Percentiles rank a stretch among this genome's conserved stretches.
These are phyloP conservation scores for Beauveria rudraprayagi DNA, from an alignment of 2,329 filamentous ascomycete species.

Conservation along the genomic window DNA sequence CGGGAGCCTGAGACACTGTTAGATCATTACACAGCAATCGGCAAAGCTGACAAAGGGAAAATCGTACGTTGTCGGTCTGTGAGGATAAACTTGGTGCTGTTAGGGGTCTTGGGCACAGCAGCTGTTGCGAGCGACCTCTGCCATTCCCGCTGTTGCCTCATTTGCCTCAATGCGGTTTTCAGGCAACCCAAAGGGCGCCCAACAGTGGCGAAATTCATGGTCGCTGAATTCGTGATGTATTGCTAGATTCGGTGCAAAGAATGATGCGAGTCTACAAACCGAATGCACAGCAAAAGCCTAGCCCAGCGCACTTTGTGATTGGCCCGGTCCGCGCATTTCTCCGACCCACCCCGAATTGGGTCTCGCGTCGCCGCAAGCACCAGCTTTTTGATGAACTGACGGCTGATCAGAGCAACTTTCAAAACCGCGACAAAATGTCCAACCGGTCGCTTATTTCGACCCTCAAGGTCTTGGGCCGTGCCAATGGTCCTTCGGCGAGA, in stretches of 20 bases:
- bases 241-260: constrained; percentile 6
- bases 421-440: constrained; percentile 2
- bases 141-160: constrained; percentile 39
- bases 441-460: constrained; percentile 4
- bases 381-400: constrained; percentile 13
- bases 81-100: constrained; percentile 20
- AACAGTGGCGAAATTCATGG: constrained; percentile 53
- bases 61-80: constrained; percentile 29
- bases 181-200: constrained; percentile 64
- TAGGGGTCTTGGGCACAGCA: constrained; percentile 15
- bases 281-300: background rate
- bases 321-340: constrained; percentile 24
- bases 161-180: constrained; percentile 54
- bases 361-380: constrained; percentile 8
- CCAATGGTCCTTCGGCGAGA: background rate
- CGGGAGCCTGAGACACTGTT: constrained; percentile 24
- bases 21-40: constrained; percentile 1
- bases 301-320: constrained; percentile 25
- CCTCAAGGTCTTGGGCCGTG: background rate
- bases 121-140: constrained; percentile 42
- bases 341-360: constrained; percentile 17
- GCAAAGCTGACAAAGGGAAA: background rate
- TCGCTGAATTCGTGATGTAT: constrained; percentile 16
- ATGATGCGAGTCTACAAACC: background rate
- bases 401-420: background rate